Percentiles rank a stretch among this genome's conserved stretches.
phyloP scores from a whole-genome alignment of 1,284 basidiomycete genomes.

The Pascua guehoae region DNA sequence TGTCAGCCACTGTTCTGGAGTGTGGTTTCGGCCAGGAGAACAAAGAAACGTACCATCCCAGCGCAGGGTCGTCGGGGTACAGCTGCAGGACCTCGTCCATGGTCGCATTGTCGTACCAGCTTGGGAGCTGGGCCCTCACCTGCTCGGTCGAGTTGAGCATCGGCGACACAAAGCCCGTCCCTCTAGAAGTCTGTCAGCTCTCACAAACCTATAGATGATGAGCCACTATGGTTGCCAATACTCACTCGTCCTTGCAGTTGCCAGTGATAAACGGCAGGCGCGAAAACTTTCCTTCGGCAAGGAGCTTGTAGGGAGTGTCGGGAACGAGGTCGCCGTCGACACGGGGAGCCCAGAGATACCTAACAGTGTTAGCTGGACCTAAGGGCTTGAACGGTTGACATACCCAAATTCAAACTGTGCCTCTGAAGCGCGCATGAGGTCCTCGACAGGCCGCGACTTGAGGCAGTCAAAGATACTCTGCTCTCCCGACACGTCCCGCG shows the following conservation, averaged over 20 bases:
- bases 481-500: neutral
- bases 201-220: too few species aligned
- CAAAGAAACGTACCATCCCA: conserved; percentile 15
- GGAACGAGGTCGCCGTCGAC: conserved; percentile 46
- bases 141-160: conserved; percentile 1
- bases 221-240: conserved; percentile 1
- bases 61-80: conserved; percentile 17
- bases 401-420: neutral
- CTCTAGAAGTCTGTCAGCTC: conserved; percentile 1
- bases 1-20: too few species aligned
- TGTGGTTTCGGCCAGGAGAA: too few species aligned
- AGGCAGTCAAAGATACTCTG: conserved; percentile 33
- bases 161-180: conserved; percentile 12
- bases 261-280: conserved; percentile 48
- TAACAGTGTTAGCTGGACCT: neutral
- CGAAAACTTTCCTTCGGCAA: conserved; percentile 35
- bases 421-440: conserved; percentile 11
- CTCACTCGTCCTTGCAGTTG: conserved; percentile 41
- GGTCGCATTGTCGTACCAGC: conserved; percentile 17
- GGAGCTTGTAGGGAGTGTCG: conserved; percentile 33
- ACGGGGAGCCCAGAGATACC: conserved; percentile 19
- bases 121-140: conserved; percentile 10
- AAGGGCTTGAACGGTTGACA: neutral
- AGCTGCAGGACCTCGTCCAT: neutral
- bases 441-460: conserved; percentile 24